phyloP scores from a whole-genome alignment of 495 filamentous ascomycete species.

The Talaromyces thailandensis region DNA sequence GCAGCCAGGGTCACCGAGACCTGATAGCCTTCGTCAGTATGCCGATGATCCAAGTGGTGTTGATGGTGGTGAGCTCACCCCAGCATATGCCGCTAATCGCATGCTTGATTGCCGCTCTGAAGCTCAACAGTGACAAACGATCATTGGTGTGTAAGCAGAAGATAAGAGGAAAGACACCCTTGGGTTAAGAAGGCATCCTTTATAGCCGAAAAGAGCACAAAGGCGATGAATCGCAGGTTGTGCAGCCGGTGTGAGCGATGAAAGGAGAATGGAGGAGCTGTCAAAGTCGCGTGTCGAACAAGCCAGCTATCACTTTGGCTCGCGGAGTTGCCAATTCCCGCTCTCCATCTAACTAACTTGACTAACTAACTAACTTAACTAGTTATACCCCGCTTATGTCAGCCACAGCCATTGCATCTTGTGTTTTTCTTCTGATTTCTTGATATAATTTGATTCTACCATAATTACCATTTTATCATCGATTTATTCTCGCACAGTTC shows the following conservation, averaged over 20 bases:
- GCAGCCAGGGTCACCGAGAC: slow-evolving; percentile 70
- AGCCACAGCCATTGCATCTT: neutral
- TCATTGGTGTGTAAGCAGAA: neutral
- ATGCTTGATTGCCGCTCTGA: slow-evolving; percentile 20
- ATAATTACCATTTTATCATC: neutral
- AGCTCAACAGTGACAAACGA: neutral
- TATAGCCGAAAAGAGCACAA: slow-evolving; percentile 8
- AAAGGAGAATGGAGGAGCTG: neutral
- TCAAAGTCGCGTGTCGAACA: slow-evolving; percentile 5
- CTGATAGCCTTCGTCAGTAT: slow-evolving; percentile 24
- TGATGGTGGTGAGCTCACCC: slow-evolving; percentile 25
- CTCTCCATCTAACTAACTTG: too few relatives aligned
- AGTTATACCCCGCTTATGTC: slow-evolving; percentile 6
- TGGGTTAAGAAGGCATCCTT: slow-evolving; percentile 2
- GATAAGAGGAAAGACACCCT: neutral
- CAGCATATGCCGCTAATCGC: slow-evolving; percentile 45
- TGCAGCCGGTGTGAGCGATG: neutral
- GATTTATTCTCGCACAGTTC: neutral
- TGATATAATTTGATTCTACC: neutral
- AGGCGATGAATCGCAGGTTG: slow-evolving; percentile 8
- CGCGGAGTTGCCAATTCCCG: neutral
- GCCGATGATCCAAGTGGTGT: neutral
- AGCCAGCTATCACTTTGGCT: slow-evolving; percentile 5
- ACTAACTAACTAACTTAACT: too few relatives aligned
- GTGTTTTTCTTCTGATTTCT: neutral